Evolutionary conservation across 164 flowering plant genomes (phyloP).

Genomic region (Houttuynia cordata): DNA sequence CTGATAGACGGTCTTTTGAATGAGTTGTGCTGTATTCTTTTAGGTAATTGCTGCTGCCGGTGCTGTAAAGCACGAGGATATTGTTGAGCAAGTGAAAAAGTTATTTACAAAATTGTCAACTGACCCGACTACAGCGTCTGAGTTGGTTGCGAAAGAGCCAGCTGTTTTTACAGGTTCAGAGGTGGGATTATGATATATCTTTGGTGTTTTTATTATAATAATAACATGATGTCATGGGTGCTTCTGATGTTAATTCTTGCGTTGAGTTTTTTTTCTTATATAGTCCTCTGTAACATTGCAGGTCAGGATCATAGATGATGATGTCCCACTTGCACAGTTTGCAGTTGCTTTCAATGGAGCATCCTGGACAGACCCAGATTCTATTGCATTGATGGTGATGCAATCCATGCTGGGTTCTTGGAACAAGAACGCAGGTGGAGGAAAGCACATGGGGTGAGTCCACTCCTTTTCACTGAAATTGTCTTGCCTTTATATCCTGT

Average conservation of each 20-base stretch:
- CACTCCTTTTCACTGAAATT: background rate
- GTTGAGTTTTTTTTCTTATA: background rate
- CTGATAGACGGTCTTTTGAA: background rate
- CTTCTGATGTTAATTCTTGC: background rate
- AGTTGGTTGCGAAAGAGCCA: conserved; percentile 67
- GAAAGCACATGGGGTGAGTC: conserved; percentile 90
- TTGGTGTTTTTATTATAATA: background rate
- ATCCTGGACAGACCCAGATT: conserved; percentile 98
- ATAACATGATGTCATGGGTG: background rate
- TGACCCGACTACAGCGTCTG: conserved; percentile 66
- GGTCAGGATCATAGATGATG: conserved; percentile 89
- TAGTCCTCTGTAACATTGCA: conserved; percentile 15
- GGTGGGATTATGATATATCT: conserved; percentile 28
- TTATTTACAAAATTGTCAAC: conserved; percentile 70
- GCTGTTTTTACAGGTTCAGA: conserved; percentile 93
- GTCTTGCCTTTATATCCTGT: background rate
- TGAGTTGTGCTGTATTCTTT: background rate
- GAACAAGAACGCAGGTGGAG: conserved; percentile 70
- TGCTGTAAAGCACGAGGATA: conserved; percentile 86
- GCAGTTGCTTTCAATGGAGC: conserved; percentile 95
- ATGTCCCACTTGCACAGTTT: conserved; percentile 84
- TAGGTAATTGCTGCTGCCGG: conserved; percentile 94
- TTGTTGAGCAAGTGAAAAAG: conserved; percentile 79
- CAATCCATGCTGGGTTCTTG: conserved; percentile 93
- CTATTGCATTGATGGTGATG: conserved; percentile 93